Conservation (phyloP, 305 asterid genomes). For the Euphrasia arctica region DNA sequence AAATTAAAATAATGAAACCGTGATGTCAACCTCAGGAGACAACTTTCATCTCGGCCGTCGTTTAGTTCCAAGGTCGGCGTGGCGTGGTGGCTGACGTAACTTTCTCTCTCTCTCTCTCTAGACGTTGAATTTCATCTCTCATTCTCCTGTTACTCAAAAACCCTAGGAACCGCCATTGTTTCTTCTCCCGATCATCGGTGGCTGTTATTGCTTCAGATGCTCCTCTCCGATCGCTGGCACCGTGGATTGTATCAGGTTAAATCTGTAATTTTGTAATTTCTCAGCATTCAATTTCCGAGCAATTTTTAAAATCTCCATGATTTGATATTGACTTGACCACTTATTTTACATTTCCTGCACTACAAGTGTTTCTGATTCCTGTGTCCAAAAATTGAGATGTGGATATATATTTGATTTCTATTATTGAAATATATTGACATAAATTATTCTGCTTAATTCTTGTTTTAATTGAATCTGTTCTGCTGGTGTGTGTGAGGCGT, state of each 20-base stretch:
- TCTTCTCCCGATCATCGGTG: not conserved
- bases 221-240: slow-evolving; percentile 16
- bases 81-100: slow-evolving; percentile 26
- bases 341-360: slow-evolving; percentile 10
- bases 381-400: slow-evolving; percentile 19
- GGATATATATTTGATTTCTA: slow-evolving; percentile 1
- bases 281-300: slow-evolving; percentile 4
- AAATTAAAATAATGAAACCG: not conserved
- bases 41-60: slow-evolving; percentile 25
- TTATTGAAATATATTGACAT: not conserved
- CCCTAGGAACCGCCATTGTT: slow-evolving; percentile 25
- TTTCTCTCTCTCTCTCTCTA: slow-evolving; percentile 19
- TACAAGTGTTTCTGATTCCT: slow-evolving; percentile 17
- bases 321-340: slow-evolving; percentile 21
- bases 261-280: not conserved
- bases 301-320: slow-evolving; percentile 15
- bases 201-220: slow-evolving; percentile 14
- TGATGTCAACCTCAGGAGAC: slow-evolving; percentile 19
- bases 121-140: slow-evolving; percentile 17
- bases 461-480: not conserved
- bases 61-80: slow-evolving; percentile 24
- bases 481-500: not conserved
- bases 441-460: no score
- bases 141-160: slow-evolving; percentile 23
- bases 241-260: slow-evolving; percentile 28